These are phyloP conservation scores for Simmondsia chinensis DNA, from an alignment of 148 eudicot genomes.

Conservation along the genomic window DNA sequence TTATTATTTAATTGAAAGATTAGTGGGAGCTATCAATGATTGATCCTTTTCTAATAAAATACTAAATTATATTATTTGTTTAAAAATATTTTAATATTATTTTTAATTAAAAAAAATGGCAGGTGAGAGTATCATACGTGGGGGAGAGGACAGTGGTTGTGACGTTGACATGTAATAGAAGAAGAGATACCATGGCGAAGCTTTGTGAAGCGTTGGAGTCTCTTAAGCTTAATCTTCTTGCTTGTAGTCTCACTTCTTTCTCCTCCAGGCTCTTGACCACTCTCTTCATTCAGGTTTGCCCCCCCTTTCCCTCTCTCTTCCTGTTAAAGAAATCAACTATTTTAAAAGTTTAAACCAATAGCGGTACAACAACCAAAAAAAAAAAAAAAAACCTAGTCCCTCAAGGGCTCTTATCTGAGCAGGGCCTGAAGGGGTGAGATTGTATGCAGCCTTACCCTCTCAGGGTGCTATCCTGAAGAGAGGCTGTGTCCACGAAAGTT, in stretches of 20 bases:
- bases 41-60: background rate
- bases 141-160: conserved; percentile 65
- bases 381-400: too few relatives aligned
- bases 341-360: too few relatives aligned
- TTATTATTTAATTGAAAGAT: background rate
- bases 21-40: background rate
- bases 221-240: conserved; percentile 63
- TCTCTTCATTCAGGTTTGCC: conserved; percentile 48
- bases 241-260: conserved; percentile 56
- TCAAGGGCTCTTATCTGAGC: too few relatives aligned
- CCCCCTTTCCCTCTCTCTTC: background rate
- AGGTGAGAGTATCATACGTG: conserved; percentile 61
- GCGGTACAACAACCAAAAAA: too few relatives aligned
- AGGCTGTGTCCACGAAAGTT: too few relatives aligned
- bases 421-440: too few relatives aligned
- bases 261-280: conserved; percentile 71
- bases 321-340: too few relatives aligned
- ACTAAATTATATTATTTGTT: background rate
- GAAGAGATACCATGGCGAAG: conserved; percentile 56
- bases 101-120: conserved; percentile 10
- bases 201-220: conserved; percentile 68
- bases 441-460: too few relatives aligned
- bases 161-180: conserved; percentile 57
- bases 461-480: too few relatives aligned
- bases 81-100: background rate